Evolutionary conservation across 345 rosid genomes (phyloP).

Genomic region (Noccaea caerulescens): DNA sequence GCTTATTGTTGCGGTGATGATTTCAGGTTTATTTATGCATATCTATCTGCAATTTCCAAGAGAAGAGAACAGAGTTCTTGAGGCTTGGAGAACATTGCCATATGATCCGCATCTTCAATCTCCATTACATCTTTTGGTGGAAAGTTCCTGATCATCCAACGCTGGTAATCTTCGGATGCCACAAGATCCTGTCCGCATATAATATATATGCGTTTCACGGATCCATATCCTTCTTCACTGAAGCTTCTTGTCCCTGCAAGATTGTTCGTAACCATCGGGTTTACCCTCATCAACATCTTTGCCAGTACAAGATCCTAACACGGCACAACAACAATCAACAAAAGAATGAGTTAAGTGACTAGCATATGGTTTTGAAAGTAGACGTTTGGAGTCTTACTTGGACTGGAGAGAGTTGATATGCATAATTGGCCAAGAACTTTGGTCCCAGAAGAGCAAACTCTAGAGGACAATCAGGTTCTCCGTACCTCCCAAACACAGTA

Average conservation of each 20-base stretch:
- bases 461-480: slow-evolving; percentile 1
- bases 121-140: slow-evolving; percentile 38
- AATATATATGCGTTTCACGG: slow-evolving; percentile 33
- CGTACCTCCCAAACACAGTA: neutral
- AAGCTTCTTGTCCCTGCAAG: slow-evolving; percentile 38
- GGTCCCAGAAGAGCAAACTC: slow-evolving; percentile 3
- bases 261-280: slow-evolving; percentile 37
- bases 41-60: slow-evolving; percentile 24
- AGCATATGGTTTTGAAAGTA: neutral
- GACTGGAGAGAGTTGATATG: neutral
- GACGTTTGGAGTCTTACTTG: neutral
- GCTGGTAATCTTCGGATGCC: slow-evolving; percentile 29
- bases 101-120: slow-evolving; percentile 48
- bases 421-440: neutral
- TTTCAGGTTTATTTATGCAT: neutral
- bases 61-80: slow-evolving; percentile 32
- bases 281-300: slow-evolving; percentile 41
- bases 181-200: slow-evolving; percentile 40
- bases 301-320: slow-evolving; percentile 46
- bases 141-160: slow-evolving; percentile 39
- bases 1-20: no score
- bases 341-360: no score
- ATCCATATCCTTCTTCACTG: slow-evolving; percentile 37
- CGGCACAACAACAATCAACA: neutral
- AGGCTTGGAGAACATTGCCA: slow-evolving; percentile 49